Evolutionary conservation across 1,139 yeast genomes (phyloP).

Genomic region (Tardiomyces blankii): DNA sequence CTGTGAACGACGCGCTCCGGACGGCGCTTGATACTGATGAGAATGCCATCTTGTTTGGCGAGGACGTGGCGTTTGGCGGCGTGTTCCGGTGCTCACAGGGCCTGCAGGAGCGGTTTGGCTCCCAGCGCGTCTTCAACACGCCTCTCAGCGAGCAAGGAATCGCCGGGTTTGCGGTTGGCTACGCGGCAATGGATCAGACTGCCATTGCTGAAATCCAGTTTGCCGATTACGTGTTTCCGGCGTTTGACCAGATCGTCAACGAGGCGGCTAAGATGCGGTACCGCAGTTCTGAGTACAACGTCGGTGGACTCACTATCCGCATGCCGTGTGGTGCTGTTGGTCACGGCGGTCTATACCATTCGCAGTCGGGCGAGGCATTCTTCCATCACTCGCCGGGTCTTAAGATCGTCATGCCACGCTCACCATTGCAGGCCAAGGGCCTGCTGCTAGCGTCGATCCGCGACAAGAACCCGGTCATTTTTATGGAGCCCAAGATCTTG

Average conservation of each 20-base stretch:
- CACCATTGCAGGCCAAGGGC: slow-evolving; percentile 29
- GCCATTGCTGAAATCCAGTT: slow-evolving; percentile 30
- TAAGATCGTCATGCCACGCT: slow-evolving; percentile 26
- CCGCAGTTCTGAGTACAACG: slow-evolving; percentile 20
- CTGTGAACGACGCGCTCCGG: slow-evolving; percentile 25
- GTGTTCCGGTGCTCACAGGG: slow-evolving; percentile 31
- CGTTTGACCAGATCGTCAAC: slow-evolving; percentile 28
- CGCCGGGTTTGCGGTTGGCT: slow-evolving; percentile 27
- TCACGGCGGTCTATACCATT: slow-evolving; percentile 29
- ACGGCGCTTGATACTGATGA: slow-evolving; percentile 27
- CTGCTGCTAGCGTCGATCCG: slow-evolving; percentile 23
- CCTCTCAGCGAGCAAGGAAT: slow-evolving; percentile 28
- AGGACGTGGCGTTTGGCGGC: slow-evolving; percentile 30
- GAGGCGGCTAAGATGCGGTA: slow-evolving; percentile 29
- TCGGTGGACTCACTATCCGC: slow-evolving; percentile 26
- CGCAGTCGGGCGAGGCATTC: slow-evolving; percentile 27
- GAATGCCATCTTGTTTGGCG: slow-evolving; percentile 25
- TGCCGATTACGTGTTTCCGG: slow-evolving; percentile 29
- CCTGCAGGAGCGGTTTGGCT: slow-evolving; percentile 26
- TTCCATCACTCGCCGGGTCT: slow-evolving; percentile 27
- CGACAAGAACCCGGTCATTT: slow-evolving; percentile 24
- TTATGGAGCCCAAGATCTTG: slow-evolving; percentile 28
- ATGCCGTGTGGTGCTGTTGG: slow-evolving; percentile 30
- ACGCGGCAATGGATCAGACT: slow-evolving; percentile 26
- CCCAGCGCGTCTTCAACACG: slow-evolving; percentile 27